Evolutionary conservation across 495 filamentous ascomycete species (phyloP).

Genomic region (Aspergillus baeticus): DNA sequence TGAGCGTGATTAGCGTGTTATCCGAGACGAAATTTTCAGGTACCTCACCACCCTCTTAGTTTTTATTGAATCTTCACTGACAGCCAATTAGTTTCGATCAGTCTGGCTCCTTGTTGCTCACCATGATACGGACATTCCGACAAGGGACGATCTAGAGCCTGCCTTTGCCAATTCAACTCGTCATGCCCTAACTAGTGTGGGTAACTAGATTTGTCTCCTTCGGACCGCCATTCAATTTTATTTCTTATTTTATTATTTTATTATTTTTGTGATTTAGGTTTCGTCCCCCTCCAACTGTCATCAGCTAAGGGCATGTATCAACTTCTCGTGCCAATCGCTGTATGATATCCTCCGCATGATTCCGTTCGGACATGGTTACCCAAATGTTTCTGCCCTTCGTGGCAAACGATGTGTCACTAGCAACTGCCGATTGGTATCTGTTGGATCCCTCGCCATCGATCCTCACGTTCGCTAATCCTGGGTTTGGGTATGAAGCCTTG

Average conservation of each 20-base stretch:
- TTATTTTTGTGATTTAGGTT: conserved; percentile 8
- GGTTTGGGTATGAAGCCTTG: conserved; percentile 24
- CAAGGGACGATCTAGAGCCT: conserved; percentile 9
- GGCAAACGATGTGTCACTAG: conserved; percentile 31
- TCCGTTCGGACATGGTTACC: conserved; percentile 20
- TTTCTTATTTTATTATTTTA: conserved; percentile 13
- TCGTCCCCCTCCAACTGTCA: conserved; percentile 4
- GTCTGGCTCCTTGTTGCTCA: conserved; percentile 15
- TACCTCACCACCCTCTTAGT: conserved; percentile 13
- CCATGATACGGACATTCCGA: conserved; percentile 18
- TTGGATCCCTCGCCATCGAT: conserved; percentile 17
- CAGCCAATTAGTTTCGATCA: conserved; percentile 23
- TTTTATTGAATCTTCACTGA: conserved; percentile 19
- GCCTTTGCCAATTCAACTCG: conserved; percentile 10
- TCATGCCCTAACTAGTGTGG: conserved; percentile 18
- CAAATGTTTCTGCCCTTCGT: conserved; percentile 22
- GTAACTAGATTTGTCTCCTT: conserved; percentile 26
- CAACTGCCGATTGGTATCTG: conserved; percentile 37
- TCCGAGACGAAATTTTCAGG: conserved; percentile 19
- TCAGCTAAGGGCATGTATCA: conserved; percentile 19
- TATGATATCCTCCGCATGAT: conserved; percentile 24
- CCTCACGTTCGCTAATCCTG: conserved; percentile 19
- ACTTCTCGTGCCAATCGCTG: conserved; percentile 21
- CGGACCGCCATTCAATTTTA: conserved; percentile 8
- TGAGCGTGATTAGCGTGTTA: conserved; percentile 20